These are phyloP conservation scores for Trypanosoma conorhini DNA, from an alignment of 208 protist genomes.

Conservation along the genomic window DNA sequence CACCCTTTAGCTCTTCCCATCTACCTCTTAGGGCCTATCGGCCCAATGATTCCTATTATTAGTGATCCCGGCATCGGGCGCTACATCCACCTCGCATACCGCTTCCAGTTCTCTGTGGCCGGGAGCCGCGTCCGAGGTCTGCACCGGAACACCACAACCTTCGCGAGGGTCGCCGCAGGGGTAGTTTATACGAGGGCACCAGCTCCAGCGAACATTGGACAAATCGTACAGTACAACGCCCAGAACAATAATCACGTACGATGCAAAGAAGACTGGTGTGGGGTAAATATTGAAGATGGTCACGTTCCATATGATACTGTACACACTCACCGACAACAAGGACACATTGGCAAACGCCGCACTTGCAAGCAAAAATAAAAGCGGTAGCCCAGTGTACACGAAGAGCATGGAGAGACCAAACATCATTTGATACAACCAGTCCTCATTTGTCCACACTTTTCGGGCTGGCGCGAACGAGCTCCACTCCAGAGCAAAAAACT, in stretches of 20 bases:
- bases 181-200: slow-evolving; percentile 57
- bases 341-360: slow-evolving; percentile 87
- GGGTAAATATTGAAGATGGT: slow-evolving; percentile 80
- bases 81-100: neutral
- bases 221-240: slow-evolving; percentile 74
- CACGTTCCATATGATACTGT: slow-evolving; percentile 85
- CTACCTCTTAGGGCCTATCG: neutral
- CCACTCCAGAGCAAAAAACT: slow-evolving; percentile 84
- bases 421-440: slow-evolving; percentile 75
- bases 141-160: neutral
- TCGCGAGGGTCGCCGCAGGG: slow-evolving; percentile 44
- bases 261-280: slow-evolving; percentile 60
- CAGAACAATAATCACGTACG: slow-evolving; percentile 70
- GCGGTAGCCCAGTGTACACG: slow-evolving; percentile 77
- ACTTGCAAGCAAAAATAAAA: slow-evolving; percentile 69
- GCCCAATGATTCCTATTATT: neutral
- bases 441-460: slow-evolving; percentile 50
- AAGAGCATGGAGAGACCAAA: slow-evolving; percentile 86
- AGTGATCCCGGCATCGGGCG: neutral
- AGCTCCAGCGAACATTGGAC: slow-evolving; percentile 59
- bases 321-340: slow-evolving; percentile 68
- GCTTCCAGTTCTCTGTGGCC: neutral
- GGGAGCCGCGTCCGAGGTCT: neutral
- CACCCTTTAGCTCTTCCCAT: neutral
- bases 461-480: slow-evolving; percentile 49